Evolutionary conservation across 371 early-diverging fungal genomes (phyloP), one percentile per base, ranked within the genome.

Genomic region (Mucor racemosus): DNA sequence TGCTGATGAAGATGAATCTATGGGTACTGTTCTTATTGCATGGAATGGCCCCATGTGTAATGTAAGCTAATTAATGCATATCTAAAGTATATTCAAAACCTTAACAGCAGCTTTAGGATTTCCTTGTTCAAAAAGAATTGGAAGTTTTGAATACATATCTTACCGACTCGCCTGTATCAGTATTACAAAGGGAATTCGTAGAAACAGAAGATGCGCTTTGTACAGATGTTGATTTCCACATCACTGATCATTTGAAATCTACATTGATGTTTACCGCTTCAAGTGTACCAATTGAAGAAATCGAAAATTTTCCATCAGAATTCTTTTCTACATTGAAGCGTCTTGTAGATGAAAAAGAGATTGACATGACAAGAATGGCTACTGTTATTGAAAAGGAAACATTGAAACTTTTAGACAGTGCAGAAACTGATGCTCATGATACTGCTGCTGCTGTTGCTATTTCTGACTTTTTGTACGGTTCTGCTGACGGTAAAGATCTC

Each of bases 1-100:
- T 73, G 88, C 90, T 3, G 89, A 89, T 38, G 90, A 89, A 60
- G 90, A 90, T 68, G 90, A 90, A 65, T 85, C 85, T 3, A 88
- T 86, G 86, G 90, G 88, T 15, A 84, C 86, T 36, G 76, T 90
- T 0, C 65, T 80, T 6, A 74, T 90, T 65, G 76, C 84, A 21
- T 90, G 90, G 90, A 86, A 86, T 41, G 90, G 90, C 35, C 87
- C 88, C 15, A 72, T 71, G 53, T 77, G 85, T 64, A 77, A 79
- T 62, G 90, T 87, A 86, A 67, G 83, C 55, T 31, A 35, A 11
- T 1, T 48, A 2, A 0, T 14, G 26, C 26, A 26, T 3, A 26
- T 26, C 26, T 26, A 26, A 26, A 26, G 1, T 26, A 26, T 26
- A 26, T 26, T 26, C 26, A 26, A 26, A 26, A 26, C 26, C 7